A percentile compares a stretch with the other conserved stretches of the same genome.
These are phyloP conservation scores for Schoenoplectus triqueter DNA, from an alignment of 202 grass and related monocot genomes.

Conservation along the genomic window DNA sequence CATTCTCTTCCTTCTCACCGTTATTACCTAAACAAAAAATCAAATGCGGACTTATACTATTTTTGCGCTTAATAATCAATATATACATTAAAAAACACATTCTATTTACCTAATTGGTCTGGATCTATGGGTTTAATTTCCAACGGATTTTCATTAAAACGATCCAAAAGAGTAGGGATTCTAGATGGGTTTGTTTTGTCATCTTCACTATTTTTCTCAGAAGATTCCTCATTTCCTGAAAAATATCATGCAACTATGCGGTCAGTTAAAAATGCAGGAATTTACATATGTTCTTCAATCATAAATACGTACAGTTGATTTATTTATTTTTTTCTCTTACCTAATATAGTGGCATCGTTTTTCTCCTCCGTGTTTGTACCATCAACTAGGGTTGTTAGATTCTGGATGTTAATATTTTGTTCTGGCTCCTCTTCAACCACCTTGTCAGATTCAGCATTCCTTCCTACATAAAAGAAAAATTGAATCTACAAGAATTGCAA, in stretches of 20 bases:
- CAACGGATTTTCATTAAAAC: slow-evolving; percentile 21
- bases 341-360: slow-evolving; percentile 5
- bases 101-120: slow-evolving; percentile 23
- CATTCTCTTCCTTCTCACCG: background rate
- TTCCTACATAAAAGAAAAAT: background rate
- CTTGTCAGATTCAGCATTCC: slow-evolving; percentile 10
- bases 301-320: slow-evolving; percentile 5
- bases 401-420: background rate
- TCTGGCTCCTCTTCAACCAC: background rate
- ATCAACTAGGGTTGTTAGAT: slow-evolving; percentile 5
- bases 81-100: background rate
- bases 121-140: slow-evolving; percentile 20
- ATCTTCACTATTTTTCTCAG: slow-evolving; percentile 23
- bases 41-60: background rate
- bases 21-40: background rate
- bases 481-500: slow-evolving; percentile 17
- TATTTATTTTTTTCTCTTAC: slow-evolving; percentile 5
- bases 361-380: background rate
- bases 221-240: slow-evolving; percentile 32
- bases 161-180: slow-evolving; percentile 35
- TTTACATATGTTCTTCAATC: slow-evolving; percentile 10
- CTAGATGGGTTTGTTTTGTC: slow-evolving; percentile 24
- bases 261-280: background rate
- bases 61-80: background rate
- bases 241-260: background rate